Evolutionary conservation across 2,329 filamentous ascomycete genomes (phyloP).

Genomic region (Dothistroma pini): DNA sequence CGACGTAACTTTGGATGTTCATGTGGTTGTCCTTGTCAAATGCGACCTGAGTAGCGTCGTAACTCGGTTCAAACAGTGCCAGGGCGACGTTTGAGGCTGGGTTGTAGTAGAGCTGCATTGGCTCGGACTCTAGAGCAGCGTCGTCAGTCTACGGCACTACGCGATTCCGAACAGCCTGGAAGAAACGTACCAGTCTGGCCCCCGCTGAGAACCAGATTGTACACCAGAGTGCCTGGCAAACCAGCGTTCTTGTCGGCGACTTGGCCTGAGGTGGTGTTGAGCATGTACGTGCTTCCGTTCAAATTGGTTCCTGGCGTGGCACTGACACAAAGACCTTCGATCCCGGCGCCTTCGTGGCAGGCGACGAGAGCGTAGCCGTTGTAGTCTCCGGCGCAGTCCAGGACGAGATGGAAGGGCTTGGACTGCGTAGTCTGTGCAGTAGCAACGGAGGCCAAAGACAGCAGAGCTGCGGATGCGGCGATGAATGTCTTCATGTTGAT

Average conservation of each 20-base stretch:
- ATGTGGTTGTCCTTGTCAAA: conserved; percentile 41
- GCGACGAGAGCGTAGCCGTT: conserved; percentile 40
- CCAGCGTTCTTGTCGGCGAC: conserved; percentile 32
- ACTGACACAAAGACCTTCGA: conserved; percentile 45
- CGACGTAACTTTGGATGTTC: conserved; percentile 39
- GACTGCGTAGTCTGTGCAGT: conserved; percentile 38
- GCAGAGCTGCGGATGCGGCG: conserved; percentile 13
- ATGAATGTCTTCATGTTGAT: conserved; percentile 18
- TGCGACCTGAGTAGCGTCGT: conserved; percentile 31
- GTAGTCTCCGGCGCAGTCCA: conserved; percentile 37
- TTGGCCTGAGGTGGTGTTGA: conserved; percentile 23
- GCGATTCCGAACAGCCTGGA: conserved; percentile 5
- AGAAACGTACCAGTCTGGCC: not conserved
- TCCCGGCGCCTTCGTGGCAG: conserved; percentile 49
- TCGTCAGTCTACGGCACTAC: not conserved
- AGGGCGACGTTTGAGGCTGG: conserved; percentile 42
- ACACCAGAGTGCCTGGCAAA: conserved; percentile 30
- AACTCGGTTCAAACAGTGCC: conserved; percentile 39
- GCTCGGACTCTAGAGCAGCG: conserved; percentile 12
- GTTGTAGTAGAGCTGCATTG: conserved; percentile 37
- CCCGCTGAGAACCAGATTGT: conserved; percentile 25
- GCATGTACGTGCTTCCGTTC: conserved; percentile 14
- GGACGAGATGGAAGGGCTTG: conserved; percentile 43
- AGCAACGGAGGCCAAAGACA: conserved; percentile 25
- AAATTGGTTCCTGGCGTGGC: conserved; percentile 3